phyloP scores from a whole-genome alignment of 208 protist genomes.

The Acanthamoeba triangularis region DNA sequence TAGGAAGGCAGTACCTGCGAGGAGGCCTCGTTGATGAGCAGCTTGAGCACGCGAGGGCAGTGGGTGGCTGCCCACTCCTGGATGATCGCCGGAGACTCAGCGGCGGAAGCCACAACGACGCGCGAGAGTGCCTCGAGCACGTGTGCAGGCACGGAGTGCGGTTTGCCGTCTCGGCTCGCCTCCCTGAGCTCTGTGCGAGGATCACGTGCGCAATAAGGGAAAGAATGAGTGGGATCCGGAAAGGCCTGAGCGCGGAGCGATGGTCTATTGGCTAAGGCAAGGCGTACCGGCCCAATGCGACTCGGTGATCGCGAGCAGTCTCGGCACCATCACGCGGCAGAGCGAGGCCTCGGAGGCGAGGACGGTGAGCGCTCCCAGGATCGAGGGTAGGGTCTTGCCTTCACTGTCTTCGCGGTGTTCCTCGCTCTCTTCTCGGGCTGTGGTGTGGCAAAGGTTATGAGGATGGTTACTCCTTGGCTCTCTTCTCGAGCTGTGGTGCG shows the following conservation, averaged over 20 bases:
- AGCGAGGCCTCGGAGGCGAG: conserved; percentile 40
- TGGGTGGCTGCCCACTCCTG: neutral
- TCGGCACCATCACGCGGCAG: conserved; percentile 22
- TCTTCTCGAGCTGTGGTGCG: neutral
- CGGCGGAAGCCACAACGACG: neutral
- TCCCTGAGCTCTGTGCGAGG: neutral
- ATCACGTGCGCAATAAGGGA: neutral
- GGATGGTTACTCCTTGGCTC: neutral
- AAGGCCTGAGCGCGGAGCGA: too few relatives aligned
- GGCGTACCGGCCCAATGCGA: conserved; percentile 17
- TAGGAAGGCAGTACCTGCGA: neutral
- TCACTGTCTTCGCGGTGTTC: conserved; percentile 13
- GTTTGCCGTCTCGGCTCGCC: neutral
- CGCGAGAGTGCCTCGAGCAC: neutral
- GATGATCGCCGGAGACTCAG: neutral
- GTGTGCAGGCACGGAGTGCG: neutral
- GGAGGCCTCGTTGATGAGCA: conserved; percentile 16
- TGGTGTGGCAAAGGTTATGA: neutral
- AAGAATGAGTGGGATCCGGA: neutral
- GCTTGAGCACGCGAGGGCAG: neutral
- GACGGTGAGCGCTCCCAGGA: conserved; percentile 15
- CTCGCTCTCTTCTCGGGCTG: conserved; percentile 37
- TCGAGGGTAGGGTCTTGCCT: neutral
- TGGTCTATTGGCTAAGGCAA: neutral
- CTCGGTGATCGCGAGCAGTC: conserved; percentile 23